These are phyloP conservation scores for Plasmodium inui DNA, from an alignment of 169 alveolate genomes.

Conservation along the genomic window DNA sequence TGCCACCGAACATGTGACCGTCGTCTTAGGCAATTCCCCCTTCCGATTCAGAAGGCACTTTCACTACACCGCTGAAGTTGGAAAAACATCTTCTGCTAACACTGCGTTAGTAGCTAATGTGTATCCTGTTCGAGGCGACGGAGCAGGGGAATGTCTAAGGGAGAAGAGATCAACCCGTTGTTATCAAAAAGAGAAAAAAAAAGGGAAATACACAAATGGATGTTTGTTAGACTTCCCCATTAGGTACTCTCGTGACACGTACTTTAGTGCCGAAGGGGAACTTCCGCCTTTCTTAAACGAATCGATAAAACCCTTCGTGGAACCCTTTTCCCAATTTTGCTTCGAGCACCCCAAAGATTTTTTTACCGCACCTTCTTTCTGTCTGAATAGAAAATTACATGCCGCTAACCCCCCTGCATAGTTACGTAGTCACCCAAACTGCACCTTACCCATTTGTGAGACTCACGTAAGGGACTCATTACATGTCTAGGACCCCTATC, in stretches of 20 bases:
- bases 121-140: neutral
- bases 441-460: neutral
- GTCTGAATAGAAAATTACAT: neutral
- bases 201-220: neutral
- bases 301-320: neutral
- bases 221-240: neutral
- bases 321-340: neutral
- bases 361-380: neutral
- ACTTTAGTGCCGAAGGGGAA: neutral
- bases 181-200: neutral
- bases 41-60: neutral
- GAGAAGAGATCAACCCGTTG: neutral
- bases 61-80: neutral
- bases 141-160: neutral
- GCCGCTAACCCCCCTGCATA: neutral
- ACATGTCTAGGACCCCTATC: neutral
- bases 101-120: neutral
- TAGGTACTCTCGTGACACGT: neutral
- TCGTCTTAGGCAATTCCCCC: neutral
- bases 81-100: neutral
- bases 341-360: neutral
- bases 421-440: neutral
- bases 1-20: neutral
- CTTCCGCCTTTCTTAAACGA: slow-evolving; percentile 1
- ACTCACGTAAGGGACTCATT: neutral